Evolutionary conservation across 1,139 yeast genomes (phyloP).

Genomic region (Hyphopichia fennica): DNA sequence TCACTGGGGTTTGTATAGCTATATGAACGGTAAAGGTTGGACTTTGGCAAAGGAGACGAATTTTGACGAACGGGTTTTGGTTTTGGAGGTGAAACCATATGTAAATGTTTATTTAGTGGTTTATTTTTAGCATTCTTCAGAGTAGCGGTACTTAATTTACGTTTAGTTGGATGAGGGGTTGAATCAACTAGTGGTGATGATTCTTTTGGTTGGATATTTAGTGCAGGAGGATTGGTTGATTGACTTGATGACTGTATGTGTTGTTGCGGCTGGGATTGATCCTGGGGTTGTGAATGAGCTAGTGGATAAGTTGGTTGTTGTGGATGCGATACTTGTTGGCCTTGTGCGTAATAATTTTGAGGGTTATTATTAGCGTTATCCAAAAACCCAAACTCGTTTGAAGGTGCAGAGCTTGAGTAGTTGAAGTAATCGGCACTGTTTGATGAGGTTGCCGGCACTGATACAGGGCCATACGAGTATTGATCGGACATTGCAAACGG

Average conservation of each 20-base stretch:
- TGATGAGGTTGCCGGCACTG: conserved; percentile 4
- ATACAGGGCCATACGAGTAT: conserved; percentile 3
- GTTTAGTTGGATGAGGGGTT: neutral
- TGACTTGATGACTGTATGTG: neutral
- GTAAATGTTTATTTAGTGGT: conserved; percentile 2
- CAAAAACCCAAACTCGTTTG: neutral
- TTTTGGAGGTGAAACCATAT: conserved; percentile 3
- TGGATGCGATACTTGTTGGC: no score
- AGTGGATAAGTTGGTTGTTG: no score
- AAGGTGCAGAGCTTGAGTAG: conserved; percentile 3
- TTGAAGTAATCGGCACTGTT: conserved; percentile 4
- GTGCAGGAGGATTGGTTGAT: neutral
- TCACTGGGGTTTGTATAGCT: neutral
- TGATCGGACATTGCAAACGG: neutral
- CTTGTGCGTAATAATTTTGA: no score
- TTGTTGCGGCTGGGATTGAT: neutral
- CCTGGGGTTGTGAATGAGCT: neutral
- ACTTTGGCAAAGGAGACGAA: conserved; percentile 2
- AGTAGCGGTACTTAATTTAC: neutral
- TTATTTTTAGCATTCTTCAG: neutral
- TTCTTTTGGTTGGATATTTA: no score
- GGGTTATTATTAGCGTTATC: neutral
- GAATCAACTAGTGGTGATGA: neutral
- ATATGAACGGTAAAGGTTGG: conserved; percentile 1
- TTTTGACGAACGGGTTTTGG: conserved; percentile 3